These are phyloP conservation scores for Nicotiana otophora DNA, from an alignment of 257 asterid genomes.

Conservation along the genomic window DNA sequence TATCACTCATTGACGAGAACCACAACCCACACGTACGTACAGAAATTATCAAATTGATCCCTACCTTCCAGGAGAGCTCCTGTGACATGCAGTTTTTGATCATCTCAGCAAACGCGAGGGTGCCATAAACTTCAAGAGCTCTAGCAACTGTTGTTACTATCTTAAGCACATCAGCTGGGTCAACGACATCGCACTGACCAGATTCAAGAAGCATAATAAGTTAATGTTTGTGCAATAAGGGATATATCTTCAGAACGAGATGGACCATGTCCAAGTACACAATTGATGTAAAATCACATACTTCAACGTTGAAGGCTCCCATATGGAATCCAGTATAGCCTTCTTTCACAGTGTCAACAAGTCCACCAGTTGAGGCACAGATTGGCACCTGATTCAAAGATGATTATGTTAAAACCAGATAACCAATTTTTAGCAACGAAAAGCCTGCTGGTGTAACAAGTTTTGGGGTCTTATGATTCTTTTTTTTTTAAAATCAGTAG, in stretches of 20 bases:
- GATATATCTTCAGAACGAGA: background rate
- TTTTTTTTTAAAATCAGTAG: background rate
- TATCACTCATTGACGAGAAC: background rate
- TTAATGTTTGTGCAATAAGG: background rate
- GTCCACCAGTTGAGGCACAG: constrained; percentile 96
- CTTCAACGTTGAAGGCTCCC: constrained; percentile 88
- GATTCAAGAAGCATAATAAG: background rate
- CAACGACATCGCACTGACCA: constrained; percentile 65
- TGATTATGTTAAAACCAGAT: background rate
- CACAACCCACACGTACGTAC: background rate
- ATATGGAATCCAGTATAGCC: constrained; percentile 93
- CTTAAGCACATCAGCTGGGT: constrained; percentile 66
- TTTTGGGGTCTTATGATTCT: background rate
- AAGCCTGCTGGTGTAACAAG: background rate
- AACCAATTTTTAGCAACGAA: background rate
- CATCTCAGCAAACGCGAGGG: constrained; percentile 58
- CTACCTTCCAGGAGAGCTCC: constrained; percentile 97
- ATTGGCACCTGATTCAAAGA: constrained; percentile 52
- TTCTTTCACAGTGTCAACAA: constrained; percentile 88
- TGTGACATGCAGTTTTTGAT: constrained; percentile 77
- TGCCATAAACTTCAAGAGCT: constrained; percentile 62
- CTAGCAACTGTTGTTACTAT: constrained; percentile 49
- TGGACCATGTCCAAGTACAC: background rate
- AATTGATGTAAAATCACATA: constrained; percentile 16
- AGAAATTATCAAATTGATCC: background rate